Conservation (phyloP, 441 rosid genomes). For the Populus tomentosa region DNA sequence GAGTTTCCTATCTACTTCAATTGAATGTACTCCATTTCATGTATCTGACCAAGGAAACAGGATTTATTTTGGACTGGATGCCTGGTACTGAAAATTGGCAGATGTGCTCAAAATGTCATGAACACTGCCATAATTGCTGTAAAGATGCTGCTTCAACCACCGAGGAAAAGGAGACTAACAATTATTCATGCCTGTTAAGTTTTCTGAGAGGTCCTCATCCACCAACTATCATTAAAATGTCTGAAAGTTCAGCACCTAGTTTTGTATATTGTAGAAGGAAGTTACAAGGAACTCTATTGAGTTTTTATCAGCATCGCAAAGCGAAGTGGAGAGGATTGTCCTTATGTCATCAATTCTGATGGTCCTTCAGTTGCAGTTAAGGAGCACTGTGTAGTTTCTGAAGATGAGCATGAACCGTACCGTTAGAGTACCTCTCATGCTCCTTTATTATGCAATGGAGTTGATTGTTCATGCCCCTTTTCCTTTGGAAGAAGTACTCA, state of each 20-base stretch:
- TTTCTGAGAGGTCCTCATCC: constrained; percentile 30
- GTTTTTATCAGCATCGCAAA: constrained; percentile 19
- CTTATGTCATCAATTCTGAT: constrained; percentile 40
- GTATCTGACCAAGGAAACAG: constrained; percentile 27
- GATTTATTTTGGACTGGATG: constrained; percentile 36
- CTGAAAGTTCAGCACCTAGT: constrained; percentile 26
- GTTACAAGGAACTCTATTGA: constrained; percentile 24
- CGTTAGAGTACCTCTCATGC: constrained; percentile 23
- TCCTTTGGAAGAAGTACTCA: constrained; percentile 8
- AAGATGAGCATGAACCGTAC: constrained; percentile 17
- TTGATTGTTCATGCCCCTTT: constrained; percentile 28
- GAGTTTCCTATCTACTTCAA: constrained; percentile 33
- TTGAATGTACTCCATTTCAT: constrained; percentile 36
- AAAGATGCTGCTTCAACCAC: constrained; percentile 2
- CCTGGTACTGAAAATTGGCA: constrained; percentile 33
- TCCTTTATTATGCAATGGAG: constrained; percentile 10
- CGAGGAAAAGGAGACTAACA: constrained; percentile 29
- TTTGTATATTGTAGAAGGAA: constrained; percentile 56
- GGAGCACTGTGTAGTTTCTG: constrained; percentile 28
- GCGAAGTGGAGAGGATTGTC: constrained; percentile 34
- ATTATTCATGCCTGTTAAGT: constrained; percentile 27
- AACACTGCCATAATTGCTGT: constrained; percentile 33
- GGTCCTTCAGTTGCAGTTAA: constrained; percentile 31
- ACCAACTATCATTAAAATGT: constrained; percentile 37
- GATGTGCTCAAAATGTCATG: constrained; percentile 48